Conservation (phyloP, 371 early-diverging fungal genomes). For the Mucor piriformis region DNA sequence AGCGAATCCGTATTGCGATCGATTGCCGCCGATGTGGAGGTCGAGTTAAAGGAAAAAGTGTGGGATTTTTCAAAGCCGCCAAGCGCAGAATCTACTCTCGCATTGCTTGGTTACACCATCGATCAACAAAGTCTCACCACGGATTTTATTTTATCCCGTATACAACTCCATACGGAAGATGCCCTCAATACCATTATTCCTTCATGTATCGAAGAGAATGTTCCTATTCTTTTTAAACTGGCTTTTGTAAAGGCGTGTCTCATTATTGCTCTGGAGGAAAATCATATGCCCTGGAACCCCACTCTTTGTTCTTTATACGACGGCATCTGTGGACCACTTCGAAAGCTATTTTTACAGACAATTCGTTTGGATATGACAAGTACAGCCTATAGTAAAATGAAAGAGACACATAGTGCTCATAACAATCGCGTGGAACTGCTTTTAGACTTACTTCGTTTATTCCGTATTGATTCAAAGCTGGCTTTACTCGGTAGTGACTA, state of each 20-base stretch:
- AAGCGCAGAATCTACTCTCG: slow-evolving; percentile 44
- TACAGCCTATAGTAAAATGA: slow-evolving; percentile 12
- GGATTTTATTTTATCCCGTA: slow-evolving; percentile 73
- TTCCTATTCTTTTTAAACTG: slow-evolving; percentile 67
- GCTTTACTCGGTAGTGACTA: slow-evolving; percentile 58
- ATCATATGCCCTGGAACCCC: slow-evolving; percentile 74
- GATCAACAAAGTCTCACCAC: slow-evolving; percentile 62
- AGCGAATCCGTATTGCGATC: slow-evolving; percentile 67
- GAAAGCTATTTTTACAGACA: slow-evolving; percentile 67
- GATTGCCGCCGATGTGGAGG: slow-evolving; percentile 74
- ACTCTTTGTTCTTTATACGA: slow-evolving; percentile 64
- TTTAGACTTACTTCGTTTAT: slow-evolving; percentile 68
- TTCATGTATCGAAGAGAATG: slow-evolving; percentile 62
- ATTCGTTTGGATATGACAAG: slow-evolving; percentile 34
- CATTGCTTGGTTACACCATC: slow-evolving; percentile 45
- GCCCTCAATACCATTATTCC: slow-evolving; percentile 66
- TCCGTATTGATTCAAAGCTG: slow-evolving; percentile 65
- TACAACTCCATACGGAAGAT: slow-evolving; percentile 67
- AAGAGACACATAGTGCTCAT: slow-evolving; percentile 13
- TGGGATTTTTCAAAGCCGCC: slow-evolving; percentile 64
- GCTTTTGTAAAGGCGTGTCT: slow-evolving; percentile 78
- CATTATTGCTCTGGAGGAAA: slow-evolving; percentile 71
- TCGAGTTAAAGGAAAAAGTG: slow-evolving; percentile 72
- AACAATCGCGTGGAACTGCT: slow-evolving; percentile 65
- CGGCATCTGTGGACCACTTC: slow-evolving; percentile 63